Conservation (phyloP, 352 stramenopile species). For the Elongisporangium prolatum region DNA sequence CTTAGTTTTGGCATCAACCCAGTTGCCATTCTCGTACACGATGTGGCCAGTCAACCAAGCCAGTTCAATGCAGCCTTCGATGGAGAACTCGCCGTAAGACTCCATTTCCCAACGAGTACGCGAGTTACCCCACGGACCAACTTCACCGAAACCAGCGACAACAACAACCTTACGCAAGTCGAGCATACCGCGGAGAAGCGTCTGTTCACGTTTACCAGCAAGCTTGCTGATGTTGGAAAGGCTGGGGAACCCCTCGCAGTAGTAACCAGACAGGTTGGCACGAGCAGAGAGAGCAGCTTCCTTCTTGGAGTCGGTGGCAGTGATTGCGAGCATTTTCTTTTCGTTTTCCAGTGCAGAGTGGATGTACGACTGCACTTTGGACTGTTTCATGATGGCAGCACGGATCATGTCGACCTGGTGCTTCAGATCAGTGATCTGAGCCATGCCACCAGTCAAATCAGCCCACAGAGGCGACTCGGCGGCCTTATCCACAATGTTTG, state of each 20-base stretch:
- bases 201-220: conserved; percentile 29
- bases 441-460: conserved; percentile 83
- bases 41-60: conserved; percentile 85
- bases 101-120: conserved; percentile 90
- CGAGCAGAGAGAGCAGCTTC: conserved; percentile 27
- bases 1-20: conserved; percentile 80
- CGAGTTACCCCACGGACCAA: conserved; percentile 84
- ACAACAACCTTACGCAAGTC: conserved; percentile 83
- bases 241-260: conserved; percentile 60
- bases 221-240: conserved; percentile 35
- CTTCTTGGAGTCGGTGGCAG: conserved; percentile 10
- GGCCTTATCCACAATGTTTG: conserved; percentile 65
- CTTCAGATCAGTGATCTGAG: conserved; percentile 71
- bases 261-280: conserved; percentile 75
- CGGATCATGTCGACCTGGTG: conserved; percentile 54
- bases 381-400: conserved; percentile 40
- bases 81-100: conserved; percentile 84
- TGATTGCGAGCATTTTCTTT: conserved; percentile 23
- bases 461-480: conserved; percentile 71
- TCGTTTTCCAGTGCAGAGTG: conserved; percentile 33
- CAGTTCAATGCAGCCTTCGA: conserved; percentile 87
- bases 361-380: conserved; percentile 52
- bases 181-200: conserved; percentile 64
- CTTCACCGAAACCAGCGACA: conserved; percentile 80
- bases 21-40: conserved; percentile 75